Conservation (phyloP, 2,329 filamentous ascomycete genomes). For the Periconia sp. region DNA sequence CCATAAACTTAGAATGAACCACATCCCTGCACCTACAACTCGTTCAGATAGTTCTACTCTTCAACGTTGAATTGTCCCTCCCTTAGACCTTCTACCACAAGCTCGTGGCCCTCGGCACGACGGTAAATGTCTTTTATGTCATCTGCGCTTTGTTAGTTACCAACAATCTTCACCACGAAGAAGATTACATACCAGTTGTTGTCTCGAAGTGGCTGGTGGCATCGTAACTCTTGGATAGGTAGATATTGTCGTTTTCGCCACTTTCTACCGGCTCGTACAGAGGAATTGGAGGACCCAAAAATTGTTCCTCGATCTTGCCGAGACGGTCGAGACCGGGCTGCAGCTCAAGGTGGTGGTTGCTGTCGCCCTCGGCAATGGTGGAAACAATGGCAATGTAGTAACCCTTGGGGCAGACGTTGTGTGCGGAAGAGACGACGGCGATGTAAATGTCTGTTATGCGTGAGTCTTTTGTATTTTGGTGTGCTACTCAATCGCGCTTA, state of each 20-base stretch:
- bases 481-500: conserved; percentile 40
- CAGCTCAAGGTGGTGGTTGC: conserved; percentile 95
- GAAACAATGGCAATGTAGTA: conserved; percentile 99
- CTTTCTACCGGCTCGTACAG: conserved; percentile 88
- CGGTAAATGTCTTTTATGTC: conserved; percentile 94
- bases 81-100: conserved; percentile 84
- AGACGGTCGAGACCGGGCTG: conserved; percentile 89
- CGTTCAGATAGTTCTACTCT: conserved; percentile 21
- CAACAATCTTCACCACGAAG: neutral
- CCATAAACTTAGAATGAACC: neutral
- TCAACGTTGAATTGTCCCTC: conserved; percentile 74
- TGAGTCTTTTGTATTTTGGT: conserved; percentile 7
- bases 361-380: conserved; percentile 87
- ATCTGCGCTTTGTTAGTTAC: conserved; percentile 57
- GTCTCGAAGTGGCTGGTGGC: conserved; percentile 98
- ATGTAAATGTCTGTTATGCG: conserved; percentile 80
- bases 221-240: conserved; percentile 98
- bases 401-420: conserved; percentile 98
- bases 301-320: conserved; percentile 93
- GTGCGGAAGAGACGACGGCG: conserved; percentile 89
- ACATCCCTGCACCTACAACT: neutral
- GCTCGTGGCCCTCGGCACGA: conserved; percentile 78
- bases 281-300: conserved; percentile 90
- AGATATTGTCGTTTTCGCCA: conserved; percentile 86
- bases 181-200: conserved; percentile 57